Evolutionary conservation across 371 early-diverging fungal genomes (phyloP), one percentile per base, ranked within the genome.

Genomic region (Rhizopus delemar): DNA sequence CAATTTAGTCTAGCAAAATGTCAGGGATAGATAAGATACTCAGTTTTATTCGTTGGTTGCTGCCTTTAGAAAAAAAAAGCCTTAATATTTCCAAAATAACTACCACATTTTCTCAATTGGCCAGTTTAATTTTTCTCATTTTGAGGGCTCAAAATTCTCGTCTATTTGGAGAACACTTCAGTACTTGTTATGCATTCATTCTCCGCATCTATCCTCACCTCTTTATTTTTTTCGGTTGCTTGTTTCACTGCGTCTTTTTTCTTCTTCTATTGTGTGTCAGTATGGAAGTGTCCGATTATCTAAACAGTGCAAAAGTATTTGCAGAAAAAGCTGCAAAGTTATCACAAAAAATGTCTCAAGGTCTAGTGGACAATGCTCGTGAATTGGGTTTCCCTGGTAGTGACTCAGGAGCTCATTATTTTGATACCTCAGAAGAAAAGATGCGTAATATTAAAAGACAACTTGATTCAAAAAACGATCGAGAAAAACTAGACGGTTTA

Each of bases 401-500:
- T 35, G 85, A 86, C 48, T 79, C 83, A 51, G 78, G 82, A 15
- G 86, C 88, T 0, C 90, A 92, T 56, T 86, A 91, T 63, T 95
- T 91, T 73, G 95, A 94, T 56, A 90, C 90, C 2, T 86, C 91
- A 36, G 94, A 94, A 57, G 92, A 86, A 60, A 87, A 90, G 70
- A 82, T 92, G 74, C 72, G 82, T 38, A 90, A 92, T 60, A 90
- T 94, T 53, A 78, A 83, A 38, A 74, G 85, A 45, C 81, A 88
- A 57, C 77, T 97, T 60, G 90, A 90, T 63, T 88, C 95, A 12
- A 88, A 87, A 68, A 86, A 89, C 55, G 95, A 95, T 69, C 83
- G 92, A 74, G 96, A 97, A 56, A 94, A 94, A 65, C 75, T 97
- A 51, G 92, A 90, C 68, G 97, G 90, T 6, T 68, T 97, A 61